Conservation (phyloP, 2,329 filamentous ascomycete genomes). For the Xylariaceae sp. region DNA sequence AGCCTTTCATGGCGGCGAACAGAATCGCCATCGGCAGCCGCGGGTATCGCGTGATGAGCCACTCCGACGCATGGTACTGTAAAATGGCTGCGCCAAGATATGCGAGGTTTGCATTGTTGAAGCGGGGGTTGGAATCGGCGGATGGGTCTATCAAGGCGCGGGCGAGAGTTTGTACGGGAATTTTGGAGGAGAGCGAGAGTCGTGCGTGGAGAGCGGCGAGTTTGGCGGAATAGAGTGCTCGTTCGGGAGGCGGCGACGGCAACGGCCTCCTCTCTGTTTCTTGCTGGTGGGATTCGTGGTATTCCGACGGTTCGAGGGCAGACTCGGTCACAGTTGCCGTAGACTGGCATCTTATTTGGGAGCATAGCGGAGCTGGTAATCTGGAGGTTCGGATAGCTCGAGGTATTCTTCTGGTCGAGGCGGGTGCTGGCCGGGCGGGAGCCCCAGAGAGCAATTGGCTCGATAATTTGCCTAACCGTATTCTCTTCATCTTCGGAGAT, state of each 20-base stretch:
- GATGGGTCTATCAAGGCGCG: constrained; percentile 83
- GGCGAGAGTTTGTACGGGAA: constrained; percentile 85
- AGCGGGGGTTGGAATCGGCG: constrained; percentile 75
- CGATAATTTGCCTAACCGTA: constrained; percentile 63
- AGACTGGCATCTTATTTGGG: constrained; percentile 33
- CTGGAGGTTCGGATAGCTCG: constrained; percentile 21
- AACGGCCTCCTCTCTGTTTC: constrained; percentile 45
- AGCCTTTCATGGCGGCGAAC: constrained; percentile 84
- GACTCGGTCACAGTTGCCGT: constrained; percentile 22
- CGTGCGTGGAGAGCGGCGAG: constrained; percentile 90
- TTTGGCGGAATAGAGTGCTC: constrained; percentile 77
- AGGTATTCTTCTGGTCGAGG: constrained; percentile 31
- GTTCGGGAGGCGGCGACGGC: constrained; percentile 72
- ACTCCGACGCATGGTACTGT: constrained; percentile 86
- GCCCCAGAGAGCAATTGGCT: constrained; percentile 56
- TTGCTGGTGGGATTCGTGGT: constrained; percentile 15
- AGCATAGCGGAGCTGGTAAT: constrained; percentile 19
- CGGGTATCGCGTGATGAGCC: constrained; percentile 85
- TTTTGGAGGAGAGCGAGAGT: constrained; percentile 76
- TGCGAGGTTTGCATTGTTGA: constrained; percentile 87
- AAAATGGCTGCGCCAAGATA: constrained; percentile 82
- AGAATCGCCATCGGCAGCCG: constrained; percentile 87
- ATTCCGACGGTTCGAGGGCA: constrained; percentile 28
- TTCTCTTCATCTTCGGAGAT: constrained; percentile 57
- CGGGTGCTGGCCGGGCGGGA: constrained; percentile 48